Evolutionary conservation across 257 asterid species (phyloP), one percentile per base, ranked within the genome.

Genomic region (Rhazya stricta): DNA sequence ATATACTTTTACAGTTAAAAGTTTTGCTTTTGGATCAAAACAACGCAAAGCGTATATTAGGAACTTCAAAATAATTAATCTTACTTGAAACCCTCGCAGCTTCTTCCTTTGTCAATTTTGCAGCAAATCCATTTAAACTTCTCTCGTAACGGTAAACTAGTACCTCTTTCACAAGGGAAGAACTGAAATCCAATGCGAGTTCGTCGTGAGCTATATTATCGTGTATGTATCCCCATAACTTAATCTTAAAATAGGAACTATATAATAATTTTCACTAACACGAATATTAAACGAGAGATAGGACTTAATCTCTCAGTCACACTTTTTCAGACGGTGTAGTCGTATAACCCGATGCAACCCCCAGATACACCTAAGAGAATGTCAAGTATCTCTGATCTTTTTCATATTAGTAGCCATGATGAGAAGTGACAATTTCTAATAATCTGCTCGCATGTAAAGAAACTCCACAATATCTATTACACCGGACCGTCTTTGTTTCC

Each of bases 91-190:
- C 34, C 61, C 72, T 83, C 0, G 65, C 67, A 39, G 88, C 90
- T 80, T 88, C 88, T n/a, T 73, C 91, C 54, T 67, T 48, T 1
- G 92, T 89, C 36, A 89, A 83, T 81, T 77, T 87, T 62, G 91
- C 95, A 60, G 91, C 90, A 65, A 89, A 89, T 70, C 95, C 95
- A 23, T 84, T 84, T 32, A 89, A 88, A 43, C 89, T 86, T 81
- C 88, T 85, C 15, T 83, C 81, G 7, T 88, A 89, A 48, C 86
- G 85, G 77, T 85, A 72, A 51, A 88, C 85, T 19, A 89, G 73
- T 1, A 86, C 84, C 46, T 85, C 74, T 43, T 82, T 75, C 75
- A 87, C 85, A 15, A 79, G 54, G 4, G 84, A 71, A 63, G 81
- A 60, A 74, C 94, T 85, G 87, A 27, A 81, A 71, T 54, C 3